phyloP scores from a whole-genome alignment of 192 early-diverging fungal species.

The Coemansia sp. region DNA sequence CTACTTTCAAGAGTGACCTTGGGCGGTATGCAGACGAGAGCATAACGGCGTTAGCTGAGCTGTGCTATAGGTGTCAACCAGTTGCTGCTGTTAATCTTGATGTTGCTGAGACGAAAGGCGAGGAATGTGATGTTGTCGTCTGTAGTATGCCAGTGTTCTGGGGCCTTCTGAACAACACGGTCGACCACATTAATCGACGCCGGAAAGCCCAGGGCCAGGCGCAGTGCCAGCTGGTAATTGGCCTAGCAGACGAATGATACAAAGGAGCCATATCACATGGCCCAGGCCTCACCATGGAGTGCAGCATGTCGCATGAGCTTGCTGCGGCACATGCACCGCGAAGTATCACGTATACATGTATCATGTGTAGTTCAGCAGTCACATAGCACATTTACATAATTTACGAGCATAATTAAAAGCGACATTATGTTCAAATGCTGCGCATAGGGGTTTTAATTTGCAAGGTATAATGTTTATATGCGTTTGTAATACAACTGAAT shows the following conservation, averaged over 20 bases:
- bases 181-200: slow-evolving; percentile 26
- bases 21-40: background rate
- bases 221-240: slow-evolving; percentile 18
- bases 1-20: too few species aligned
- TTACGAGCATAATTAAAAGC: too few species aligned
- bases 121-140: background rate
- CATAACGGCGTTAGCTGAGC: background rate
- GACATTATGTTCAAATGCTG: too few species aligned
- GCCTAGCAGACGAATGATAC: slow-evolving; percentile 1
- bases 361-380: too few species aligned
- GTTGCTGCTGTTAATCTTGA: background rate
- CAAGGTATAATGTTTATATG: too few species aligned
- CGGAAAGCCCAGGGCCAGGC: slow-evolving; percentile 1
- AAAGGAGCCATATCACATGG: background rate
- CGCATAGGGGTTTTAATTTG: too few species aligned
- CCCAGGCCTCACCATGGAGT: too few species aligned
- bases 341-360: too few species aligned
- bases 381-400: too few species aligned
- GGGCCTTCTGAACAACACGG: slow-evolving; percentile 37
- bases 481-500: too few species aligned
- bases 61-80: background rate
- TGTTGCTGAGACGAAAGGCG: background rate
- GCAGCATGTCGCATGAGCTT: too few species aligned
- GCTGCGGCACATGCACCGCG: too few species aligned
- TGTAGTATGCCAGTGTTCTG: slow-evolving; percentile 31